These are phyloP conservation scores for Aspergillus panamensis DNA, from an alignment of 495 filamentous ascomycete genomes.

Conservation along the genomic window DNA sequence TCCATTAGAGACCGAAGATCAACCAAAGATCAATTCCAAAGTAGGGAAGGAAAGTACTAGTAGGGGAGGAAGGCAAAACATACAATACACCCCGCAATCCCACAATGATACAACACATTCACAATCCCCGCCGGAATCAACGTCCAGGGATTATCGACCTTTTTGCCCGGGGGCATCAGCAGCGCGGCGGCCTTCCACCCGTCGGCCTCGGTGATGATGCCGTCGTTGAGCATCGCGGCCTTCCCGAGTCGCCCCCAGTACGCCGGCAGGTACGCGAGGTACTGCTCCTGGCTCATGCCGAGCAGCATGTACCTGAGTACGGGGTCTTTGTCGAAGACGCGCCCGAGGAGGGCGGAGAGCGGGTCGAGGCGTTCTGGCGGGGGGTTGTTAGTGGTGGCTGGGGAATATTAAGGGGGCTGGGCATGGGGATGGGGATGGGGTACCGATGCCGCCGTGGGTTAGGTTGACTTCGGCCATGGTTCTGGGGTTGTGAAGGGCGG, in stretches of 20 bases:
- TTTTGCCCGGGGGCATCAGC: conserved; percentile 6
- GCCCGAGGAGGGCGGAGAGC: not conserved
- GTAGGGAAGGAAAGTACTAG: not conserved
- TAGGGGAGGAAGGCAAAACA: not conserved
- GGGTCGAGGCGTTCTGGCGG: not conserved
- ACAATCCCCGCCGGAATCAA: not conserved
- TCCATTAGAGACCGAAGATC: not conserved
- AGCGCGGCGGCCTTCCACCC: conserved; percentile 2
- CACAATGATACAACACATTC: not conserved
- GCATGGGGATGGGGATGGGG: not conserved
- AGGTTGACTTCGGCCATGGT: not conserved
- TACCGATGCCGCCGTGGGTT: not conserved
- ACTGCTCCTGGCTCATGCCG: conserved; percentile 1
- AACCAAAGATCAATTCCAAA: not conserved
- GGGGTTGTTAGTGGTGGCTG: not conserved
- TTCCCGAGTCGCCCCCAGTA: conserved; percentile 4
- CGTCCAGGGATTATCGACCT: conserved; percentile 6
- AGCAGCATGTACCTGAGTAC: conserved; percentile 6
- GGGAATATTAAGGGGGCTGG: not conserved
- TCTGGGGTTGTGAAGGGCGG: too few relatives aligned
- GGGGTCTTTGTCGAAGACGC: conserved; percentile 8
- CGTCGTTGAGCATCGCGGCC: conserved; percentile 4
- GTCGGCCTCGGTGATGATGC: not conserved
- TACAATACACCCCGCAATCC: not conserved
- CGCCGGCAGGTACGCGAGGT: not conserved